Conservation (phyloP, 1,139 yeast species). For the Yamadazyma kanchanaburiensis region DNA sequence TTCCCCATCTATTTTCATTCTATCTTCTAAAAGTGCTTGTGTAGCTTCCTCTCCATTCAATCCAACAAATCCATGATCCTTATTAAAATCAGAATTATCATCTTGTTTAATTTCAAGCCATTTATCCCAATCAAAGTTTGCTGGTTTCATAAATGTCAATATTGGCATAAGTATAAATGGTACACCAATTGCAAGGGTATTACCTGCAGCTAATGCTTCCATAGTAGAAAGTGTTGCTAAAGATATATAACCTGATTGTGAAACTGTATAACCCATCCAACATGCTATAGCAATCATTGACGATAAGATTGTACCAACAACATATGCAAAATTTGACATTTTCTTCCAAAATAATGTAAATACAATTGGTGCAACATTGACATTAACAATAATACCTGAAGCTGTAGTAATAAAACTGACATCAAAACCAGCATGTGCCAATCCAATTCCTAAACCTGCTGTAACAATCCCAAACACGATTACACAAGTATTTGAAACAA, state of each 20-base stretch:
- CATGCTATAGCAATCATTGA: constrained; percentile 40
- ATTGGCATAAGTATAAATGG: constrained; percentile 20
- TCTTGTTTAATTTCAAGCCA: constrained; percentile 22
- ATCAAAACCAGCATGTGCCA: constrained; percentile 31
- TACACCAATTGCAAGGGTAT: constrained; percentile 27
- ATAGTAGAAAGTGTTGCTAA: constrained; percentile 18
- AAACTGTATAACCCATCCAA: constrained; percentile 39
- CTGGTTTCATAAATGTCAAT: constrained; percentile 25
- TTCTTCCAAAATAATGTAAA: constrained; percentile 45
- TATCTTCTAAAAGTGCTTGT: constrained; percentile 17
- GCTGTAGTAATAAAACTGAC: constrained; percentile 21
- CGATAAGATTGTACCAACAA: constrained; percentile 45
- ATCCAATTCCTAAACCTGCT: constrained; percentile 29
- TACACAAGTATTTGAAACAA: constrained; percentile 25
- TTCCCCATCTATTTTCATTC: constrained; percentile 15
- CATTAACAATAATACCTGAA: constrained; percentile 33
- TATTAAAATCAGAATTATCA: constrained; percentile 25
- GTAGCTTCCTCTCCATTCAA: constrained; percentile 20
- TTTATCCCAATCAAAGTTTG: constrained; percentile 20
- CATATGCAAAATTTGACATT: constrained; percentile 37
- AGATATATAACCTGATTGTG: constrained; percentile 23
- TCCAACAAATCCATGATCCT: constrained; percentile 11
- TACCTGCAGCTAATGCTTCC: constrained; percentile 30
- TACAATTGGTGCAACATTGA: constrained; percentile 28
- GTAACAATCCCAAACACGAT: constrained; percentile 24